A percentile compares a stretch with the other conserved stretches of the same genome.
Conservation (phyloP, 768 basidiomycete species). For the Lentinula guzmanii region DNA sequence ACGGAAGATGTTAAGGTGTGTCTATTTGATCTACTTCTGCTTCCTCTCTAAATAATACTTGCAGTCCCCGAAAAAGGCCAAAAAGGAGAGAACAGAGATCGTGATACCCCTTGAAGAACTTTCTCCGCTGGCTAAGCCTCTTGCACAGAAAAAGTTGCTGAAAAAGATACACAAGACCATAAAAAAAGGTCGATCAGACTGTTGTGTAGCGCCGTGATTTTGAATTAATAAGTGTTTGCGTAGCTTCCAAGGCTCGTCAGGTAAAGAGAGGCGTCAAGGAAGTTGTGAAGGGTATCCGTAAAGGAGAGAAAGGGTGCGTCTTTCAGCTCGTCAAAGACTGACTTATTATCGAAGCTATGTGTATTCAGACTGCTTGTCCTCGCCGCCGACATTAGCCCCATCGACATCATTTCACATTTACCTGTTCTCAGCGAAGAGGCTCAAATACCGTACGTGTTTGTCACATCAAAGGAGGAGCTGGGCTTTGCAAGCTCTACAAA, state of each 20-base stretch:
- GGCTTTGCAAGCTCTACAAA: constrained; percentile 96
- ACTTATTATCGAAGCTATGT: background rate
- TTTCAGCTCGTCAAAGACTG: background rate
- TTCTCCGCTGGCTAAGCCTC: constrained; percentile 89
- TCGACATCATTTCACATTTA: constrained; percentile 97
- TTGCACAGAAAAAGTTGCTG: constrained; percentile 88
- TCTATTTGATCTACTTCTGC: constrained; percentile 7
- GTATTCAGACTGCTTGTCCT: constrained; percentile 72
- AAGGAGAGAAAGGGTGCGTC: constrained; percentile 92
- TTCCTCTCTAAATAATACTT: constrained; percentile 5
- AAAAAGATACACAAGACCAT: constrained; percentile 95
- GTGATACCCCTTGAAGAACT: constrained; percentile 73
- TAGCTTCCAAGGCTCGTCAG: constrained; percentile 91
- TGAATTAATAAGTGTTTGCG: constrained; percentile 2
- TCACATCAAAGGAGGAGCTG: constrained; percentile 90
- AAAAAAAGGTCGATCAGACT: constrained; percentile 63
- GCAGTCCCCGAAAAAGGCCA: constrained; percentile 52
- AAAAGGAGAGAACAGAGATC: constrained; percentile 61
- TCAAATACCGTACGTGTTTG: constrained; percentile 84
- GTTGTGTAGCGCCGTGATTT: background rate
- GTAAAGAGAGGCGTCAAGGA: constrained; percentile 98
- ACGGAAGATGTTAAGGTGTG: constrained; percentile 35
- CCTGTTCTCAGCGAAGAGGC: constrained; percentile 94
- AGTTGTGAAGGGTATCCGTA: constrained; percentile 94
- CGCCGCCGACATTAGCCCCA: constrained; percentile 95